A percentile compares a stretch with the other conserved stretches of the same genome.
These are phyloP conservation scores for Piper longum DNA, from an alignment of 164 flowering plant species.

Conservation along the genomic window DNA sequence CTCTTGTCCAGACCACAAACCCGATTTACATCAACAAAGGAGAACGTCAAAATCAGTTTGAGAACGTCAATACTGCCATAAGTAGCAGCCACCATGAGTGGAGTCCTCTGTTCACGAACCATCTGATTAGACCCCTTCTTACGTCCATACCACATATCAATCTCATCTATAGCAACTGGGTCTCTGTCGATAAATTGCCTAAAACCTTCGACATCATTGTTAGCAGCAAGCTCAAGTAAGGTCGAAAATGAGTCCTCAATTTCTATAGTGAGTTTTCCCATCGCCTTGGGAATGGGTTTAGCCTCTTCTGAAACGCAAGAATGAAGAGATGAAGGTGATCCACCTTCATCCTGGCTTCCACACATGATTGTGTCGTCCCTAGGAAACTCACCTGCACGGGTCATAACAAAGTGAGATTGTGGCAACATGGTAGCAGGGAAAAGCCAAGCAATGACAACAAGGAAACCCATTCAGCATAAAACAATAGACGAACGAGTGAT, in stretches of 20 bases:
- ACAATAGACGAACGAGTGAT: too few species aligned
- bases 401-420: too few species aligned
- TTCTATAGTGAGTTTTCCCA: background rate
- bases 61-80: constrained; percentile 56
- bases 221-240: constrained; percentile 69
- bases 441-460: too few species aligned
- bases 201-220: constrained; percentile 46
- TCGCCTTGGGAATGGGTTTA: background rate
- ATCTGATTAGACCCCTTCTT: constrained; percentile 54
- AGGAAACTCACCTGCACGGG: too few species aligned
- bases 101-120: constrained; percentile 70
- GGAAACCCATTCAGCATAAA: too few species aligned
- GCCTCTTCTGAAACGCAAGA: too few species aligned
- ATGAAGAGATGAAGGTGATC: too few species aligned
- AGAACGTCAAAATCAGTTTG: constrained; percentile 31
- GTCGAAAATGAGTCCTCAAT: constrained; percentile 14
- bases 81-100: constrained; percentile 69
- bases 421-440: too few species aligned
- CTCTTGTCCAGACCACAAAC: constrained; percentile 54
- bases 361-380: too few species aligned
- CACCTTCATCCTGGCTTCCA: too few species aligned
- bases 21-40: constrained; percentile 39
- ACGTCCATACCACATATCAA: constrained; percentile 67
- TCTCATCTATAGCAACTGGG: constrained; percentile 35
- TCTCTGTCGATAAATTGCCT: constrained; percentile 32